Conservation (phyloP, 2,329 filamentous ascomycete genomes). For the Exophiala sp. region DNA sequence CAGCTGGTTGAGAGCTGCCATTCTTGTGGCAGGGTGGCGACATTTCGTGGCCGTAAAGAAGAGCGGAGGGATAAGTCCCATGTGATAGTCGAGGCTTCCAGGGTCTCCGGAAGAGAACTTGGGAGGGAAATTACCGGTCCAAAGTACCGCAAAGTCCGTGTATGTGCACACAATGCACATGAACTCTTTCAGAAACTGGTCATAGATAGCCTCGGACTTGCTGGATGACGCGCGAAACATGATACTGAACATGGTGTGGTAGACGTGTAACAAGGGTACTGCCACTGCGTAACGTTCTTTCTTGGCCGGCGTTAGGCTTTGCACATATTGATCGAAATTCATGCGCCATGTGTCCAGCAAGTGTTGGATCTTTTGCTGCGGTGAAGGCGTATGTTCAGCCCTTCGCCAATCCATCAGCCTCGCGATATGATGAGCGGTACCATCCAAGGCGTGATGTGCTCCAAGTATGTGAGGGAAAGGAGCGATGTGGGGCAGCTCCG, state of each 20-base stretch:
- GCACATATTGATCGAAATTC: constrained; percentile 12
- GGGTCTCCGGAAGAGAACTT: constrained; percentile 4
- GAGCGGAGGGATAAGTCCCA: constrained; percentile 21
- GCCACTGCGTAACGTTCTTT: constrained; percentile 4
- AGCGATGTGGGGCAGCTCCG: constrained; percentile 13
- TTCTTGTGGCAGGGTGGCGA: constrained; percentile 11
- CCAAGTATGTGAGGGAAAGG: constrained; percentile 5
- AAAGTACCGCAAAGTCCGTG: constrained; percentile 7
- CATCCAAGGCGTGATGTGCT: constrained; percentile 17
- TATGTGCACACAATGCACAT: constrained; percentile 16
- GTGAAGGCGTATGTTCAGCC: background rate
- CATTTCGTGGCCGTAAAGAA: constrained; percentile 25
- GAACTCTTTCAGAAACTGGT: constrained; percentile 15
- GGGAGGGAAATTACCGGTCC: constrained; percentile 5
- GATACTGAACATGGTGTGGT: constrained; percentile 19
- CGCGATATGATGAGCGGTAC: constrained; percentile 17
- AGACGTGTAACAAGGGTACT: constrained; percentile 8
- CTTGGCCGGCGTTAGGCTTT: background rate
- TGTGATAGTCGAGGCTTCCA: constrained; percentile 16
- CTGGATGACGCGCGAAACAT: constrained; percentile 14
- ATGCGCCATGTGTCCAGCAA: constrained; percentile 14
- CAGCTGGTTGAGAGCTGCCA: constrained; percentile 13
- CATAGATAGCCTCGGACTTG: constrained; percentile 10
- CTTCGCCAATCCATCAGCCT: constrained; percentile 14
- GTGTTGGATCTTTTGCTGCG: constrained; percentile 7